phyloP scores from a whole-genome alignment of 2,329 filamentous ascomycete genomes.

The Monilinia fructigena region DNA sequence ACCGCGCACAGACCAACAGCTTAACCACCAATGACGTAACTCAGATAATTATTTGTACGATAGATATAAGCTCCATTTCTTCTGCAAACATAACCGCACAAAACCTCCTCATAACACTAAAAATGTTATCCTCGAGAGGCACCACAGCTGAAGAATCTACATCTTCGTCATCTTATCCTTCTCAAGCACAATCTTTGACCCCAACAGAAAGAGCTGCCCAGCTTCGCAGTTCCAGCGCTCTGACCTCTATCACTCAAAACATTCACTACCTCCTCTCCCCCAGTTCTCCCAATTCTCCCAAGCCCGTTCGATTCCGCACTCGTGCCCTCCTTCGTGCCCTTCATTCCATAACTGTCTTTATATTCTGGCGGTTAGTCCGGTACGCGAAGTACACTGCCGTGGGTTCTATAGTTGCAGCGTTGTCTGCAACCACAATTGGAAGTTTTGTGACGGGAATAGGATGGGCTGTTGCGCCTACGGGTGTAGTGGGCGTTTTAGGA shows the following conservation, averaged over 20 bases:
- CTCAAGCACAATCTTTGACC: constrained; percentile 9
- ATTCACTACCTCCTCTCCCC: constrained; percentile 37
- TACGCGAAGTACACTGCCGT: constrained; percentile 40
- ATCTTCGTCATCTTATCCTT: neutral
- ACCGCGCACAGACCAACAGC: constrained; percentile 9
- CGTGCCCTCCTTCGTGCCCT: constrained; percentile 38
- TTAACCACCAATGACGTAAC: constrained; percentile 19
- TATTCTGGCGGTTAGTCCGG: constrained; percentile 40
- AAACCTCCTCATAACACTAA: neutral
- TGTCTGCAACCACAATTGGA: constrained; percentile 37
- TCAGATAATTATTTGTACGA: neutral
- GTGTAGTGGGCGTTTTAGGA: constrained; percentile 34
- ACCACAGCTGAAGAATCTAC: neutral
- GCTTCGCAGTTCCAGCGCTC: constrained; percentile 35
- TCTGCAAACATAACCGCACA: neutral
- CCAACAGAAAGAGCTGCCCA: constrained; percentile 36
- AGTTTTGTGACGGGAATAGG: constrained; percentile 35
- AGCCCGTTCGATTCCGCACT: constrained; percentile 36
- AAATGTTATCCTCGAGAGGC: constrained; percentile 32
- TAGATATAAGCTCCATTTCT: neutral
- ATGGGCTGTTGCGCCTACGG: constrained; percentile 38
- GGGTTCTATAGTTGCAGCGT: constrained; percentile 36
- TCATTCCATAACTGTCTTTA: constrained; percentile 36
- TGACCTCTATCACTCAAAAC: constrained; percentile 35
- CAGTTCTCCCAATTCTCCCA: constrained; percentile 30